Base-by-base conservation (phyloP, 2,329 filamentous ascomycete genomes). In the Furcasterigmium furcatum region DNA sequence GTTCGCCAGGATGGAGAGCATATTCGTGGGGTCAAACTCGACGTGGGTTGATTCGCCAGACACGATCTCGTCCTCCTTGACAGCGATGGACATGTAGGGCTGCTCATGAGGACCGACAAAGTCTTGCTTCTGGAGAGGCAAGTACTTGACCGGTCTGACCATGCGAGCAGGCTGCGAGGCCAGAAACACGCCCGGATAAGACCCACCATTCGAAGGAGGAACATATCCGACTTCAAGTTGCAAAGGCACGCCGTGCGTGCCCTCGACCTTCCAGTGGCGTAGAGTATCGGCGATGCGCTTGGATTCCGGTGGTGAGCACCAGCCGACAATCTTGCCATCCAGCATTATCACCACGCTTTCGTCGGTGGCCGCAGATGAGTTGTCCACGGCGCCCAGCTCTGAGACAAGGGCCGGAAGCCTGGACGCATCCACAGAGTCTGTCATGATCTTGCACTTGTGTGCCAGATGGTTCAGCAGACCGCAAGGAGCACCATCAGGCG, bases 11-110 rank as follows among this genome's bases (percentile, higher is more conserved):
- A 99, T 97, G 8, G 92, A 97, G 21, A 99, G 81, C 54, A 99
- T 97, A 67, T 97, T 94, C 25, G 94, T 99, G 2, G 94, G 91
- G 47, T 91, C 86, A 58, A 88, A 88, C 66, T 99, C 94, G 38
- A 97, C 91, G 61, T 99, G 94, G 0, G 91, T 96, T 5, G 90
- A 91, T 58, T 91, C 80, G 41, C 90, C 90, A n/a, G 90, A 88
- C 22, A 87, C 78, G 49, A 97, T 82, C 64, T 99, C 94, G 27
- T 85, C 79, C 41, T 91, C 86, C n/a, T 88, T 85, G 56, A 91
- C 91, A 19, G 94, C 91, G 62, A 99, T 96, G 41, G 91, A 91
- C 92, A 99, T 96, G 73, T 94, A 97, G 1, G 92, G 91, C 70
- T 99, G 94, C 68, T 99, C 94, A 54, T 95, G 88, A 1, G 94